Conservation (phyloP, 352 stramenopile genomes). For the Pythium coloratum region DNA sequence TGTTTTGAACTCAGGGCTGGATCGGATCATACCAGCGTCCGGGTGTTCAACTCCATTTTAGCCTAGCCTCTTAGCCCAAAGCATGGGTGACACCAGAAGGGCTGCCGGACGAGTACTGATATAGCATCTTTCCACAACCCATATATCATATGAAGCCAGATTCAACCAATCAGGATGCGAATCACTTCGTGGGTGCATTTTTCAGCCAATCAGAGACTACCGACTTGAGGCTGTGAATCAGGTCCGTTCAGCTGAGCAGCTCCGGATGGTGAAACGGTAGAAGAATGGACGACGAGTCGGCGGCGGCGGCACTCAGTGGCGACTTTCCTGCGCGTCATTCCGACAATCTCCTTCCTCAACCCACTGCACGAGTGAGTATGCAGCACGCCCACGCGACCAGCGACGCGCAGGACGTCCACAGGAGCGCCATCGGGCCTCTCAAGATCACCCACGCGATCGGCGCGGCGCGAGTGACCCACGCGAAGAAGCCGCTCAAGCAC, state of each 20-base stretch:
- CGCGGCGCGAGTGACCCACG: background rate
- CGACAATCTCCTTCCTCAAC: background rate
- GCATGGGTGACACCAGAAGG: no score
- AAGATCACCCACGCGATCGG: background rate
- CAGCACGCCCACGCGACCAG: background rate
- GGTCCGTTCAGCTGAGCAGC: slow-evolving; percentile 16
- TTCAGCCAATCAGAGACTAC: slow-evolving; percentile 4
- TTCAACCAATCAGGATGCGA: slow-evolving; percentile 14
- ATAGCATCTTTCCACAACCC: background rate
- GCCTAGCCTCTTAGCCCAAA: no score
- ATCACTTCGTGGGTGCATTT: slow-evolving; percentile 8
- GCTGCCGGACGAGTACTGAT: background rate
- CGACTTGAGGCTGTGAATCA: background rate
- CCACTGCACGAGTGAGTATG: background rate
- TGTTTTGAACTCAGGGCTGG: no score
- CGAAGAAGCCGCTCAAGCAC: background rate
- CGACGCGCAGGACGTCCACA: background rate
- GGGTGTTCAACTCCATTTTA: no score
- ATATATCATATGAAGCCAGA: slow-evolving; percentile 1
- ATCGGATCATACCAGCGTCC: no score
- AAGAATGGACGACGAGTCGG: background rate
- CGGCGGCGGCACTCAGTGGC: background rate
- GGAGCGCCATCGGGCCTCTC: background rate
- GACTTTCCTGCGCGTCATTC: background rate
- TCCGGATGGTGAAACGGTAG: slow-evolving; percentile 5